Evolutionary conservation across 352 stramenopile species (phyloP), one percentile per base, ranked within the genome.

Genomic region (Globisporangium barbulae): DNA sequence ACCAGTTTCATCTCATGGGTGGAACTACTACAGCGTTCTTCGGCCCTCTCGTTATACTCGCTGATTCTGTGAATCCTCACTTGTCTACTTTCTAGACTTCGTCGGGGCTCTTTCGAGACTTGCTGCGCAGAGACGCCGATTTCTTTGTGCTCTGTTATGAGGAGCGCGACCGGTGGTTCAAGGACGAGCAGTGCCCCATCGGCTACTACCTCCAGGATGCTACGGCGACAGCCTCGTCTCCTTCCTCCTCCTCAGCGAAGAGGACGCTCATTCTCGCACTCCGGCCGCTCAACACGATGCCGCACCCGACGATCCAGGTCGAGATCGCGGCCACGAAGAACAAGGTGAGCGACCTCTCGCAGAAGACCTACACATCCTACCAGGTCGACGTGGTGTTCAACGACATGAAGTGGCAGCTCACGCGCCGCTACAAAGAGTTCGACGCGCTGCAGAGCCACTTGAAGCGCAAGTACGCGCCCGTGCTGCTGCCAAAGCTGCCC

Each of bases 261-360:
- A 57, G 70, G n/a, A 69, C 49, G 37, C 58, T 81, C 53, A 22
- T 67, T 13, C 48, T 88, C n/a, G 30, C 70, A 50, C 47, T 88
- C n/a, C 58, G 68, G 2, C 67, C 72, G 5, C 59, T 83, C 19
- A 83, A 84, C 58, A 57, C 63, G 42, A 90, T 92, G 81, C 85
- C 85, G 5, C 75, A 81, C 13, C 82, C 85, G 19, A 85, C 72
- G 22, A 70, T 93, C 25, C 59, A 88, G 47, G 57, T 94, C 17
- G 63, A 63, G 1, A 91, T 94, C 49, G 67, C 77, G 0, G 59
- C 65, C n/a, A 89, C 79, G n/a, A 86, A 87, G 60, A 91, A 73
- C 65, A 91, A 88, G 69, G 68, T 91, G 25, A 94, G 85, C 61
- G 85, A 94, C 61, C 67, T 94, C 0, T 90, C 85, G 3, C 79